A percentile compares a stretch with the other conserved stretches of the same genome.
Evolutionary conservation across 2,329 filamentous ascomycete species (phyloP).

Genomic region (Zalaria obscura): DNA sequence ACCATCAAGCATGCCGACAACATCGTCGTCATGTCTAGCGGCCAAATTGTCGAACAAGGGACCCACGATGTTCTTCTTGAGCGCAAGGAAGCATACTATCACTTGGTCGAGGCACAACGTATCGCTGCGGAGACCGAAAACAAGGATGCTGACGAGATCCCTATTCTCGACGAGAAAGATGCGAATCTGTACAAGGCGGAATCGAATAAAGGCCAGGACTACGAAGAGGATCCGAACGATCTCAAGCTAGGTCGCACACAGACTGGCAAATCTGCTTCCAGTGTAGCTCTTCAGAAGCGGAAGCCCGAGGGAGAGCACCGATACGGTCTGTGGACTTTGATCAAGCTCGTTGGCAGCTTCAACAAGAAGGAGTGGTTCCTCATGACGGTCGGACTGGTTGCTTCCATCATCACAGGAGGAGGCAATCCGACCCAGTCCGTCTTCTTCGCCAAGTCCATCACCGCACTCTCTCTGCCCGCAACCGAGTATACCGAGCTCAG

Average conservation of each 20-base stretch:
- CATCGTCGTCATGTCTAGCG: constrained; percentile 82
- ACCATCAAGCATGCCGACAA: constrained; percentile 92
- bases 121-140: constrained; percentile 51
- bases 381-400: constrained; percentile 62
- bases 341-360: constrained; percentile 68
- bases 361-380: constrained; percentile 57
- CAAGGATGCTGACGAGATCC: constrained; percentile 34
- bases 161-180: constrained; percentile 15
- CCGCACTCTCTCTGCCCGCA: constrained; percentile 47
- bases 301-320: constrained; percentile 29
- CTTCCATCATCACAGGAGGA: constrained; percentile 62
- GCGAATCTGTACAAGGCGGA: constrained; percentile 11
- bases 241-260: constrained; percentile 40
- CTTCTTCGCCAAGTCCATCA: constrained; percentile 82
- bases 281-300: constrained; percentile 49
- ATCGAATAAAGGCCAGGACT: constrained; percentile 15
- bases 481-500: constrained; percentile 43
- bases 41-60: constrained; percentile 83
- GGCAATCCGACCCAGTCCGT: constrained; percentile 66
- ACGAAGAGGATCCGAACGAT: constrained; percentile 45
- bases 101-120: constrained; percentile 76
- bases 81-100: constrained; percentile 59
- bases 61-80: constrained; percentile 69
- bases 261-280: constrained; percentile 48
- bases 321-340: constrained; percentile 60